phyloP scores from a whole-genome alignment of 139 green algal species.

The Pleodorina starrii region DNA sequence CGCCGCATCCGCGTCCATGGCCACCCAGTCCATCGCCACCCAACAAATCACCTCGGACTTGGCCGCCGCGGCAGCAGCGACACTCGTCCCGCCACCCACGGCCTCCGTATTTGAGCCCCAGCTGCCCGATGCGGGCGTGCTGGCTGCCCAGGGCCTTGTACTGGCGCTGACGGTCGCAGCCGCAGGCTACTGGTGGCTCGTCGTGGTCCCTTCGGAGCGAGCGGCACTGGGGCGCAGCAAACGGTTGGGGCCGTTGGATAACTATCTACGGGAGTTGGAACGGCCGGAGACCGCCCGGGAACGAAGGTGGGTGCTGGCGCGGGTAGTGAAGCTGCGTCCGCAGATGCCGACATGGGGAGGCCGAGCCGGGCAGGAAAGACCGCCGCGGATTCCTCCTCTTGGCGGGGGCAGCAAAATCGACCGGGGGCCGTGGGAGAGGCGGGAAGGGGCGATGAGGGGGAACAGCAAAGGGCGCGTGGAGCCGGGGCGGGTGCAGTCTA shows the following conservation, averaged over 20 bases:
- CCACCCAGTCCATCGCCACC: too few species aligned
- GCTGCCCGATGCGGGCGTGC: conserved; percentile 7
- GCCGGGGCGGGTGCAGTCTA: too few species aligned
- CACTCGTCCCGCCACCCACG: neutral
- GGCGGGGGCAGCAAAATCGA: too few species aligned
- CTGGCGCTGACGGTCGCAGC: conserved; percentile 27
- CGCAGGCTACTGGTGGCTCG: conserved; percentile 60
- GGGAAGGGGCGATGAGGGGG: too few species aligned
- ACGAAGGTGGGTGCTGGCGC: neutral
- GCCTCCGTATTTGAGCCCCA: conserved; percentile 49
- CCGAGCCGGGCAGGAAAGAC: too few species aligned
- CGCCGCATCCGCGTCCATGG: neutral
- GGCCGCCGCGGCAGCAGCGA: neutral
- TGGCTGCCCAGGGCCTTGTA: conserved; percentile 35
- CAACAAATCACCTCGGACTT: too few species aligned
- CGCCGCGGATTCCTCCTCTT: too few species aligned
- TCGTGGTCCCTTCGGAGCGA: conserved; percentile 35
- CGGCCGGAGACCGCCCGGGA: neutral
- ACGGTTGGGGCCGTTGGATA: conserved; percentile 16
- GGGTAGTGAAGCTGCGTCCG: neutral
- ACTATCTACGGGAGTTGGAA: conserved; percentile 55
- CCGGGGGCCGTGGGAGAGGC: too few species aligned
- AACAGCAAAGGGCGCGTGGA: too few species aligned
- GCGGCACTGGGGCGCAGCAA: conserved; percentile 48
- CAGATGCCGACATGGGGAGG: too few species aligned